Conservation (phyloP, 2,329 filamentous ascomycete genomes). For the Orbilia ellipsospora region DNA sequence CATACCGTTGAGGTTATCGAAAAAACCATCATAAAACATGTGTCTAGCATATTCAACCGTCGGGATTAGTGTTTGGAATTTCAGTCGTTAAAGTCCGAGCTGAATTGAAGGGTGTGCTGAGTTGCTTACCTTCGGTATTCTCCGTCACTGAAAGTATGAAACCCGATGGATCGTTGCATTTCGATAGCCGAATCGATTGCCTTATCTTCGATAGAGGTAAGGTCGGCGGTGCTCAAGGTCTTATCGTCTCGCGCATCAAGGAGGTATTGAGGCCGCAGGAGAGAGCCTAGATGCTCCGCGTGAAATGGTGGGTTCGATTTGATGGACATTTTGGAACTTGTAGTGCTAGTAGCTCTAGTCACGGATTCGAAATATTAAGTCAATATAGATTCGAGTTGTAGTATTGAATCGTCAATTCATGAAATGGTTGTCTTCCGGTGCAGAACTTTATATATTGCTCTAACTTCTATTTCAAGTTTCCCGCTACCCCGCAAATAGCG, state of each 20-base stretch:
- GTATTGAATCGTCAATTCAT: background rate
- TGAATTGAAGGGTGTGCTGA: background rate
- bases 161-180: conserved; percentile 72
- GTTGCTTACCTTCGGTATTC: conserved; percentile 68
- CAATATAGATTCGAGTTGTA: background rate
- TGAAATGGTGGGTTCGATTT: conserved; percentile 70
- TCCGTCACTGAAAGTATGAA: conserved; percentile 74
- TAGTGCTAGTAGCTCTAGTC: background rate
- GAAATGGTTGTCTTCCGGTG: background rate
- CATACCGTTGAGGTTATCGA: conserved; percentile 57
- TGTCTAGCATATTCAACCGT: conserved; percentile 37
- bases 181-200: conserved; percentile 74
- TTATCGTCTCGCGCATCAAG: conserved; percentile 72
- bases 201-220: conserved; percentile 72
- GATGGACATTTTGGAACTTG: conserved; percentile 21
- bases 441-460: background rate
- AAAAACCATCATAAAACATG: conserved; percentile 58
- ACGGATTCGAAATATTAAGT: background rate
- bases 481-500: conserved; percentile 21
- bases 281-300: conserved; percentile 77
- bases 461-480: background rate
- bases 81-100: background rate
- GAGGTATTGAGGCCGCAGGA: conserved; percentile 74
- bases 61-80: background rate
- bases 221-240: conserved; percentile 67